These are phyloP conservation scores for Serendipita sp. DNA, from an alignment of 768 basidiomycete species.

Conservation along the genomic window DNA sequence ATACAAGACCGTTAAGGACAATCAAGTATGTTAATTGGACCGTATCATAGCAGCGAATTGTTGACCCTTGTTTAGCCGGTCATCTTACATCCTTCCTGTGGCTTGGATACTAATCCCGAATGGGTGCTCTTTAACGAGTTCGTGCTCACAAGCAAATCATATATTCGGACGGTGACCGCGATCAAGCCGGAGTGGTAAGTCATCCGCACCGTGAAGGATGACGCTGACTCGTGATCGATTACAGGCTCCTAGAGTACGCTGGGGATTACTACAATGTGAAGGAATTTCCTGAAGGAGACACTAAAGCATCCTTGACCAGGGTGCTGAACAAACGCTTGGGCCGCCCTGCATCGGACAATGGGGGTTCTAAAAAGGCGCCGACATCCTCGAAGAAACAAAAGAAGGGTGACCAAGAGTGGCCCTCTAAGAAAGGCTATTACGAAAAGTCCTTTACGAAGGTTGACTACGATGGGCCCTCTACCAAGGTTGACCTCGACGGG, in stretches of 20 bases:
- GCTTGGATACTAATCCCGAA: constrained; percentile 72
- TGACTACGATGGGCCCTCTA: background rate
- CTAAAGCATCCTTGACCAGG: constrained; percentile 46
- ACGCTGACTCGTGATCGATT: constrained; percentile 4
- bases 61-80: constrained; percentile 35
- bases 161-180: constrained; percentile 84
- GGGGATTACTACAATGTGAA: constrained; percentile 52
- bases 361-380: constrained; percentile 8
- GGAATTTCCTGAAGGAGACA: constrained; percentile 51
- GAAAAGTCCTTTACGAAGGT: background rate
- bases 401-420: constrained; percentile 1
- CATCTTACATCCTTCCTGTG: constrained; percentile 71
- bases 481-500: background rate
- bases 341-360: constrained; percentile 22
- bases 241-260: constrained; percentile 50
- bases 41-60: constrained; percentile 10
- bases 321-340: constrained; percentile 38
- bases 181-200: constrained; percentile 73
- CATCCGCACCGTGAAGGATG: background rate
- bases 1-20: constrained; percentile 89
- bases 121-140: constrained; percentile 95
- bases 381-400: constrained; percentile 13
- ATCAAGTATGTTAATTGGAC: constrained; percentile 38
- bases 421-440: background rate
- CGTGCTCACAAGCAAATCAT: constrained; percentile 74